A percentile compares a stretch with the other conserved stretches of the same genome.
Evolutionary conservation across 2,329 filamentous ascomycete species (phyloP).

Genomic region (Aspergillus phoenicis): DNA sequence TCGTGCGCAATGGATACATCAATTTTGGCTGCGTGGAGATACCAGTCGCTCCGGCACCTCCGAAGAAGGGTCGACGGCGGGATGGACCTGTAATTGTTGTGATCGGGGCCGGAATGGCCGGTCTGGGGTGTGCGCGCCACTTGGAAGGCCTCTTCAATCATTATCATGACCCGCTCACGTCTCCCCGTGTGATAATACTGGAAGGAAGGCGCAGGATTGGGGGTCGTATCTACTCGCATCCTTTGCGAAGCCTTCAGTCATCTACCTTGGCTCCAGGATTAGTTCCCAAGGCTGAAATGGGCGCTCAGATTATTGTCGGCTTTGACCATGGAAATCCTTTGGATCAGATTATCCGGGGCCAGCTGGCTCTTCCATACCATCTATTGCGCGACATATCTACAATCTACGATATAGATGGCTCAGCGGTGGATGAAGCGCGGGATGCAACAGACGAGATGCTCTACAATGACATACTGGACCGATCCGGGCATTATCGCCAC

Average conservation of each 20-base stretch:
- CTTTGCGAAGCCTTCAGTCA: conserved; percentile 61
- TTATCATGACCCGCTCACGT: conserved; percentile 68
- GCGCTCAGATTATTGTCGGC: conserved; percentile 96
- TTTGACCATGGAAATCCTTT: conserved; percentile 95
- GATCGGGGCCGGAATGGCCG: conserved; percentile 92
- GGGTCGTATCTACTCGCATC: conserved; percentile 88
- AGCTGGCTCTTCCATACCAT: conserved; percentile 85
- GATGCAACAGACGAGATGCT: conserved; percentile 86
- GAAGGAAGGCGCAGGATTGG: conserved; percentile 88
- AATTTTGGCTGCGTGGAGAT: conserved; percentile 91
- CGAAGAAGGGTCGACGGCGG: conserved; percentile 47
- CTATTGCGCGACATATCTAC: conserved; percentile 77
- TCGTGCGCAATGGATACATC: conserved; percentile 87
- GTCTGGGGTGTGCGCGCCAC: conserved; percentile 87
- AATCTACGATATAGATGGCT: conserved; percentile 72
- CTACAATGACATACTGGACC: conserved; percentile 92
- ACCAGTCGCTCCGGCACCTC: conserved; percentile 49
- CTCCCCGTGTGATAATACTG: conserved; percentile 74
- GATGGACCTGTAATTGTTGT: conserved; percentile 75
- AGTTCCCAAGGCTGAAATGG: conserved; percentile 87
- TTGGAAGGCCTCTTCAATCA: conserved; percentile 83
- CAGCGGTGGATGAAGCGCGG: conserved; percentile 71
- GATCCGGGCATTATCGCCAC: conserved; percentile 86
- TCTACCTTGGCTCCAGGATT: conserved; percentile 56
- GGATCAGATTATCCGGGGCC: conserved; percentile 85